Conservation (phyloP, 805 yeast species). For the Komagataella populi region DNA sequence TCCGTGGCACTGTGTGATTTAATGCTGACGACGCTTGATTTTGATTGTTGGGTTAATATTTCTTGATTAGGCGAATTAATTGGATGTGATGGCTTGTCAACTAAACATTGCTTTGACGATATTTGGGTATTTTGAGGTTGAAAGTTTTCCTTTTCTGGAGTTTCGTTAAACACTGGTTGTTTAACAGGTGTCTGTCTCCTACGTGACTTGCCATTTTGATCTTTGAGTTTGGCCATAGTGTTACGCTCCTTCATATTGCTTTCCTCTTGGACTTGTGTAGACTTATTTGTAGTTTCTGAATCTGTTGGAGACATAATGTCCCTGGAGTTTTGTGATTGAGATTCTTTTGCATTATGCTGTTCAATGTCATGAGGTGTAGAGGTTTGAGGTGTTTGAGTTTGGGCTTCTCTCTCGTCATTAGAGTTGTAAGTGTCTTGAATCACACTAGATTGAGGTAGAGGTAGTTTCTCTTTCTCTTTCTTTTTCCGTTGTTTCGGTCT, state of each 20-base stretch:
- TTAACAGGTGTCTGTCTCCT: not conserved
- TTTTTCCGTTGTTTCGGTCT: not conserved
- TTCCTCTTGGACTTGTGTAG: not conserved
- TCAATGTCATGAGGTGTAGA: not conserved
- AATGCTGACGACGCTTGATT: not conserved
- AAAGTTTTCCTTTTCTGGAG: slow-evolving; percentile 6
- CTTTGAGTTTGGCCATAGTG: not conserved
- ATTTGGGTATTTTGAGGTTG: not conserved
- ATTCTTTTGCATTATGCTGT: not conserved
- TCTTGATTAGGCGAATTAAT: not conserved
- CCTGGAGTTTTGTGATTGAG: not conserved
- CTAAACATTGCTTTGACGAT: not conserved
- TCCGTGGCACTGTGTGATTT: not conserved
- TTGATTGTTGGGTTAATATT: not conserved
- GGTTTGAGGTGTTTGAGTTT: not conserved
- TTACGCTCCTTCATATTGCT: not conserved
- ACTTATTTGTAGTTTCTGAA: not conserved
- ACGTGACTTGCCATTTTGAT: not conserved
- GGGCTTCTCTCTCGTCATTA: not conserved
- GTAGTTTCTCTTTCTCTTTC: not conserved
- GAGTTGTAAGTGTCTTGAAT: not conserved
- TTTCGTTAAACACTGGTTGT: not conserved
- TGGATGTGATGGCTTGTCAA: not conserved
- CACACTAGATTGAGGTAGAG: not conserved
- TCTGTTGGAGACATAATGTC: not conserved